phyloP scores from a whole-genome alignment of 305 asterid genomes.

The Solanum hybrid region DNA sequence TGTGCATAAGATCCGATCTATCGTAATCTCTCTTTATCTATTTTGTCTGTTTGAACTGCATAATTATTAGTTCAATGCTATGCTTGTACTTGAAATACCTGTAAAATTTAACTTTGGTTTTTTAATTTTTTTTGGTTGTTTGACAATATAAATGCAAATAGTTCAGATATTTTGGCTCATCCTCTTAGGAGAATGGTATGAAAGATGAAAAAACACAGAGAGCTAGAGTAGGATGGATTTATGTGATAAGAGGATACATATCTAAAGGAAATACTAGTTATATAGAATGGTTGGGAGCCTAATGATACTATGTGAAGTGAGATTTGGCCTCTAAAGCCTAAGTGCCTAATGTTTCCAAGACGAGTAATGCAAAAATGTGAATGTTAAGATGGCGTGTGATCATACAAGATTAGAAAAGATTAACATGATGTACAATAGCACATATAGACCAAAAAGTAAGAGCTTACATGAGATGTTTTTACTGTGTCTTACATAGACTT shows the following conservation, averaged over 20 bases:
- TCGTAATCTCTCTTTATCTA: constrained; percentile 35
- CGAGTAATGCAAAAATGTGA: neutral
- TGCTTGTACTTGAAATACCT: neutral
- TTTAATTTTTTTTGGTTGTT: neutral
- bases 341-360: neutral
- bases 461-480: fast-evolving
- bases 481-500: neutral
- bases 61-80: neutral
- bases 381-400: neutral
- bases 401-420: neutral
- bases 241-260: neutral
- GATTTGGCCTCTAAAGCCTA: neutral
- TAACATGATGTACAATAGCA: neutral
- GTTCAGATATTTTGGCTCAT: neutral
- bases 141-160: neutral
- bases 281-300: neutral
- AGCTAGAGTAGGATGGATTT: neutral
- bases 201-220: neutral
- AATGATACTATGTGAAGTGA: neutral
- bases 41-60: neutral
- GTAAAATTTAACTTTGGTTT: neutral
- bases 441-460: neutral
- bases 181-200: neutral
- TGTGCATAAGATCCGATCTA: constrained; percentile 78
- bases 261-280: neutral